Base-by-base conservation (phyloP, 1,139 yeast species). In the Candida sp. region DNA sequence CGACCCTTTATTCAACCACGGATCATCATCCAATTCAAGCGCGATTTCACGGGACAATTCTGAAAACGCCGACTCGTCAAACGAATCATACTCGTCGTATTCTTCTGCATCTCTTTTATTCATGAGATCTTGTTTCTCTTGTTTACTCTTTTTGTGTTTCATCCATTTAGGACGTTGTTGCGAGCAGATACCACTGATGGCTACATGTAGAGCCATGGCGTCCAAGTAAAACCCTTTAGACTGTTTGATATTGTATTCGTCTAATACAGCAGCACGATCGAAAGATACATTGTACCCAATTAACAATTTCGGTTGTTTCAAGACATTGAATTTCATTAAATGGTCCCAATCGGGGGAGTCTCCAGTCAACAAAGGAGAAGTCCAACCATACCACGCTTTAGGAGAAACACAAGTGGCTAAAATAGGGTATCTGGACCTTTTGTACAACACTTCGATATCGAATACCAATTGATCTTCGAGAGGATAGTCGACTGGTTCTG, bases 331-430 rank as follows among this genome's bases (percentile, higher is more conserved):
- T 0, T 98, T 97, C 1, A 93, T 82, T 44, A 95, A 66, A 54
- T 90, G 96, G 35, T 79, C 70, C 55, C 70, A 75, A 37, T 83
- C 73, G n/a, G 45, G 22, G 12, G 42, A 30, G 7, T 27, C 27
- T n/a, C 22, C 33, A 7, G 83, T 71, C 15, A 93, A 63, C 60
- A 77, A 81, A 0, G 99, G 99, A 0, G 97, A 89, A 1, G 89
- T 83, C 99, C 99, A 95, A 0, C 84, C 84, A 59, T 91, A 95
- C 97, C 98, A 90, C 0, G 97, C 96, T 19, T 75, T 68, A 0
- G 74, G 60, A 0, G 97, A 81, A 1, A 78, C 84, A 6, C 97
- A 96, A 0, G 89, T 81, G 1, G 97, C 97, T 63, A 95, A 60
- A 0, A 87, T 82, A 0, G 98, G 83, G 59, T 81, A 90, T 6